phyloP scores from a whole-genome alignment of 2,329 filamentous ascomycete species.

The Tolypocladium pustulatum region DNA sequence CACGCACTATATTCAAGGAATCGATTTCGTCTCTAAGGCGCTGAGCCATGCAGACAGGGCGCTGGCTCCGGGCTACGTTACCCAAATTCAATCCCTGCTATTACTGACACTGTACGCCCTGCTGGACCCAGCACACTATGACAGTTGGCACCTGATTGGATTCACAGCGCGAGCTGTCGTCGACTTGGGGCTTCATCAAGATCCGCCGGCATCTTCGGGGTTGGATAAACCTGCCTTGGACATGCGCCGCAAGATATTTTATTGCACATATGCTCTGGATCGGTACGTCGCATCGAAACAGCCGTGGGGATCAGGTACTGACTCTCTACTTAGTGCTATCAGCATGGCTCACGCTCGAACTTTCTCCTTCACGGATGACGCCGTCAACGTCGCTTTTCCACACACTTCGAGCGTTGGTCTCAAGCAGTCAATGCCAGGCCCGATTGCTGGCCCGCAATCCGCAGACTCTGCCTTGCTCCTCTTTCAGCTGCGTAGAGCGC shows the following conservation, averaged over 20 bases:
- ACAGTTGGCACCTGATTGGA: conserved; percentile 88
- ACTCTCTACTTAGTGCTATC: conserved; percentile 49
- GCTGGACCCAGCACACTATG: conserved; percentile 82
- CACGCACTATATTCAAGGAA: conserved; percentile 46
- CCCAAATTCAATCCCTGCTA: conserved; percentile 78
- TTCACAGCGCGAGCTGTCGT: conserved; percentile 80
- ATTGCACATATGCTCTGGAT: conserved; percentile 84
- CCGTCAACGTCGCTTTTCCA: conserved; percentile 71
- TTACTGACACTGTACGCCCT: conserved; percentile 83
- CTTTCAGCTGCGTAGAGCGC: conserved; percentile 72
- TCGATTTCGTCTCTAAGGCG: conserved; percentile 51
- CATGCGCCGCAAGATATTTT: conserved; percentile 72
- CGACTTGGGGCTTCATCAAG: conserved; percentile 87
- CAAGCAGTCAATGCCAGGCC: conserved; percentile 28
- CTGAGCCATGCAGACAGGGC: conserved; percentile 72
- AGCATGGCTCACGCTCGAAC: conserved; percentile 80
- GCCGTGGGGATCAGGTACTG: conserved; percentile 5
- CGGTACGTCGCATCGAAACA: conserved; percentile 39
- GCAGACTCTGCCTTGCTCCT: conserved; percentile 66
- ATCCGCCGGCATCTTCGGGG: conserved; percentile 62
- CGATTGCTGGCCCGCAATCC: conserved; percentile 34
- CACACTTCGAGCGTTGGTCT: conserved; percentile 33
- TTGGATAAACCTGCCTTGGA: conserved; percentile 63
- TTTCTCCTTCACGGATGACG: conserved; percentile 90
- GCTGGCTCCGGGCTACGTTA: conserved; percentile 71